Evolutionary conservation across 768 basidiomycete species (phyloP).

Genomic region (Panellus pusillus): DNA sequence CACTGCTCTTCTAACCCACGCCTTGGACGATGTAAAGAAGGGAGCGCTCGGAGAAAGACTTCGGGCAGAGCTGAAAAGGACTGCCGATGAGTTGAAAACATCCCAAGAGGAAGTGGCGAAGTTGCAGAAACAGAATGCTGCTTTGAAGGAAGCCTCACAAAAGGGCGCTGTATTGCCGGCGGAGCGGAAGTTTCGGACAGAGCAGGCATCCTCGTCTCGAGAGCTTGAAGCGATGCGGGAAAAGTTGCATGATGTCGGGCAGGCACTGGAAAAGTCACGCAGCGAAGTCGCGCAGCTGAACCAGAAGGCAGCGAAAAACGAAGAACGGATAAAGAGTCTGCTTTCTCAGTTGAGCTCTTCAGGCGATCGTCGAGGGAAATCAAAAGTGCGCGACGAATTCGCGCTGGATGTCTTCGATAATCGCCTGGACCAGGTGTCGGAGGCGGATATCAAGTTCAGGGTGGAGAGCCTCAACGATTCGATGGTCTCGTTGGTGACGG

Average conservation of each 20-base stretch:
- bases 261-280: neutral
- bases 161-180: too few relatives aligned
- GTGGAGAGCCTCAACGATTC: constrained; percentile 19
- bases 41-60: too few relatives aligned
- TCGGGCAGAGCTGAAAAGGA: too few relatives aligned
- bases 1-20: too few relatives aligned
- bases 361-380: neutral
- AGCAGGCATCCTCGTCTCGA: neutral
- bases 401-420: constrained; percentile 14
- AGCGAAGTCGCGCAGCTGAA: neutral
- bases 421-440: constrained; percentile 20
- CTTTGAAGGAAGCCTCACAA: too few relatives aligned
- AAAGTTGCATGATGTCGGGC: neutral
- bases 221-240: neutral
- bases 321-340: neutral
- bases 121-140: too few relatives aligned
- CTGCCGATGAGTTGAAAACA: too few relatives aligned
- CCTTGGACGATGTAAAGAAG: too few relatives aligned
- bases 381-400: neutral
- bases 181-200: neutral
- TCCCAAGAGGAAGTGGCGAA: too few relatives aligned
- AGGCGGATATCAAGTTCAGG: constrained; percentile 6
- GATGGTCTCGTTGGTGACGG: constrained; percentile 11
- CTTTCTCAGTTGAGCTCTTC: neutral
- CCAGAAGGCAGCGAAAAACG: neutral